Evolutionary conservation across 352 stramenopile genomes (phyloP).

Genomic region (Phytophthora palmivora): DNA sequence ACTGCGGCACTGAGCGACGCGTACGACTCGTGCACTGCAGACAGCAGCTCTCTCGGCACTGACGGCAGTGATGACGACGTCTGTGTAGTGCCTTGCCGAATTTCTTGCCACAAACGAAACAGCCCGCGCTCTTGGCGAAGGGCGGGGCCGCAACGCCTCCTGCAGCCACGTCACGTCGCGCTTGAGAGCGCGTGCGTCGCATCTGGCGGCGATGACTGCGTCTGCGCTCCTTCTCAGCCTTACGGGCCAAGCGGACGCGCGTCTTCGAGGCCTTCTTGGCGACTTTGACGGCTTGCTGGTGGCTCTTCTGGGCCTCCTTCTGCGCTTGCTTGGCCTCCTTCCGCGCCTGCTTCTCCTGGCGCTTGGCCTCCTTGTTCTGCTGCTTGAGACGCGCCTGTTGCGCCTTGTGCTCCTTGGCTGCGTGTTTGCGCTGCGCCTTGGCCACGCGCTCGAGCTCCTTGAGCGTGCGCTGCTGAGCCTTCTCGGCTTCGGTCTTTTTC

Average conservation of each 20-base stretch:
- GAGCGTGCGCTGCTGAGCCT: slow-evolving; percentile 21
- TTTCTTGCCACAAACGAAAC: slow-evolving; percentile 45
- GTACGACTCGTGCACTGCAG: slow-evolving; percentile 51
- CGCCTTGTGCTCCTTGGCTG: slow-evolving; percentile 27
- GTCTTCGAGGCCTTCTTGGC: slow-evolving; percentile 39
- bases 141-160: slow-evolving; percentile 11
- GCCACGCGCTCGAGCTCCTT: slow-evolving; percentile 36
- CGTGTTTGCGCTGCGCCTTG: slow-evolving; percentile 35
- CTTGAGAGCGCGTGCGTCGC: background rate
- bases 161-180: background rate
- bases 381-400: slow-evolving; percentile 23
- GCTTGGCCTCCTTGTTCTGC: slow-evolving; percentile 24
- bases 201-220: slow-evolving; percentile 13
- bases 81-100: slow-evolving; percentile 44
- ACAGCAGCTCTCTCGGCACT: slow-evolving; percentile 71
- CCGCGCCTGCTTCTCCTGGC: slow-evolving; percentile 19
- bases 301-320: slow-evolving; percentile 27
- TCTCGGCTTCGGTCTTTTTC: slow-evolving; percentile 36
- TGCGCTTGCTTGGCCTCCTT: slow-evolving; percentile 23
- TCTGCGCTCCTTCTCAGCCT: slow-evolving; percentile 30
- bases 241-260: slow-evolving; percentile 17
- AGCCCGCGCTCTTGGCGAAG: slow-evolving; percentile 47
- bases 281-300: slow-evolving; percentile 18
- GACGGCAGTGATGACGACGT: slow-evolving; percentile 71
- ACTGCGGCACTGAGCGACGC: slow-evolving; percentile 44